Evolutionary conservation across 2,329 filamentous ascomycete species (phyloP).

Genomic region (Fusarium marasasianum): DNA sequence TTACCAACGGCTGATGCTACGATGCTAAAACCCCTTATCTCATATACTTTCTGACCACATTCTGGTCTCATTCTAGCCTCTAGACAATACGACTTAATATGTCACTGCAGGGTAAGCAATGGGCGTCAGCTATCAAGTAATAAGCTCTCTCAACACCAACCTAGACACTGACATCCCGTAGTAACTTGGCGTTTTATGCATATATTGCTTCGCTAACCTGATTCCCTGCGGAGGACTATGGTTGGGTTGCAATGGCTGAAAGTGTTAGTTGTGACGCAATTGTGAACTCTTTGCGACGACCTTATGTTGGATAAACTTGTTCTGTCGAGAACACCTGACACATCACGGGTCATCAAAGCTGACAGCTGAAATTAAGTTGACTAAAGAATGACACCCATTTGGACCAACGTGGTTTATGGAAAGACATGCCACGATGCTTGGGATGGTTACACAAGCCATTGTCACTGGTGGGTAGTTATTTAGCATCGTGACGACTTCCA

Average conservation of each 20-base stretch:
- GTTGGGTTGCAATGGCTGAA: neutral
- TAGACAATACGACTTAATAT: neutral
- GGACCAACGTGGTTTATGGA: constrained; percentile 3
- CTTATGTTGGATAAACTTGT: neutral
- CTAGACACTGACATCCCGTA: neutral
- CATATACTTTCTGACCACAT: neutral
- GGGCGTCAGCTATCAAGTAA: neutral
- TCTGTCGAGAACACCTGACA: neutral
- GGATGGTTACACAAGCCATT: constrained; percentile 24
- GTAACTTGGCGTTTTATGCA: neutral
- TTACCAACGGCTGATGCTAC: neutral
- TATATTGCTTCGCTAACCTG: neutral
- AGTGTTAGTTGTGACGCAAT: neutral
- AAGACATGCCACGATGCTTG: constrained; percentile 15
- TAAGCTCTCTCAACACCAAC: neutral
- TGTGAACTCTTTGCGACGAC: neutral
- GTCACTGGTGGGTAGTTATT: neutral
- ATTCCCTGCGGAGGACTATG: neutral
- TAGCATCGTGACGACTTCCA: neutral
- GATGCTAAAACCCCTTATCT: neutral
- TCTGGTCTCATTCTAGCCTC: neutral
- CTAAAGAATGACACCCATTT: neutral
- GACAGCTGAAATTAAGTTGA: constrained; percentile 1
- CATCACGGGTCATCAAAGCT: neutral
- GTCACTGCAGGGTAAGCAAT: neutral